These are phyloP conservation scores for Flaveria floridana DNA, from an alignment of 140 eudicot genomes.

Conservation along the genomic window DNA sequence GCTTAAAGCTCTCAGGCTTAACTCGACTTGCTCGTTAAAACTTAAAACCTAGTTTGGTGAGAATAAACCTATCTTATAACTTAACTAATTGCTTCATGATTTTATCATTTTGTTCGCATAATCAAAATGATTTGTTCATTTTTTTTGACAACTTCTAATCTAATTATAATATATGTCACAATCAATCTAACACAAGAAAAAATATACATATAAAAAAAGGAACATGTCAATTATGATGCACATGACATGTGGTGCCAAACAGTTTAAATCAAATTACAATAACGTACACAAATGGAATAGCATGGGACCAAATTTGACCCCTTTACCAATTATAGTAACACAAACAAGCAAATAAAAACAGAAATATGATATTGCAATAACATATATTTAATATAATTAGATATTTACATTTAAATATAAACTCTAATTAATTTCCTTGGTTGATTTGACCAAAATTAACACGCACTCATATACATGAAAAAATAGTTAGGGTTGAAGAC, in stretches of 20 bases:
- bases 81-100: too few relatives aligned
- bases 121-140: too few relatives aligned
- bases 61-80: too few relatives aligned
- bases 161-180: background rate
- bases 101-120: too few relatives aligned
- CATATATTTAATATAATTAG: background rate
- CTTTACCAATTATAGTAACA: slow-evolving; percentile 22
- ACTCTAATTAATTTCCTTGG: background rate
- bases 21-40: too few relatives aligned
- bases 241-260: slow-evolving; percentile 34
- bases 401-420: background rate
- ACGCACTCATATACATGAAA: too few relatives aligned
- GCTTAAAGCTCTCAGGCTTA: too few relatives aligned
- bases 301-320: slow-evolving; percentile 26
- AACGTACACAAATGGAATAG: slow-evolving; percentile 14
- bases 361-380: background rate
- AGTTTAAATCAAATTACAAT: slow-evolving; percentile 17
- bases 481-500: too few relatives aligned
- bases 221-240: slow-evolving; percentile 36
- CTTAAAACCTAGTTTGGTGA: too few relatives aligned
- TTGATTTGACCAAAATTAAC: background rate
- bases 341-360: slow-evolving; percentile 8
- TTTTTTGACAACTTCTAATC: too few relatives aligned
- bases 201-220: background rate
- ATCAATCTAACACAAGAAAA: background rate